Evolutionary conservation across 2,329 filamentous ascomycete species (phyloP).

Genomic region (Cladobotryum mycophilum): DNA sequence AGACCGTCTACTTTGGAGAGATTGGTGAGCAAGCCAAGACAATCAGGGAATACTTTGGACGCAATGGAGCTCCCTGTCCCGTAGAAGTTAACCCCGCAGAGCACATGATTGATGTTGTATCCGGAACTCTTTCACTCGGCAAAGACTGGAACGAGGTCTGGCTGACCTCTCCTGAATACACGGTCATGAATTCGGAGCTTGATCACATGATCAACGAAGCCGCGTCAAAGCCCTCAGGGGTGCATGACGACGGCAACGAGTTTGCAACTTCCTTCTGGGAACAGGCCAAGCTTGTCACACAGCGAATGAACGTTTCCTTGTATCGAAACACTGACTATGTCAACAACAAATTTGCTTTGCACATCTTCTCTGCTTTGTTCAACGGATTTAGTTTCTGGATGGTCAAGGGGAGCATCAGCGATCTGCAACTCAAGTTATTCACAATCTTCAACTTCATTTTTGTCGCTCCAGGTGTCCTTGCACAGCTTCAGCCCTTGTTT

Average conservation of each 20-base stretch:
- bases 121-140: constrained; percentile 40
- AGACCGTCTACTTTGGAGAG: constrained; percentile 62
- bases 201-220: constrained; percentile 54
- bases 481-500: constrained; percentile 54
- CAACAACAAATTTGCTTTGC: constrained; percentile 55
- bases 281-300: constrained; percentile 58
- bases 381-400: constrained; percentile 59
- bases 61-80: constrained; percentile 57
- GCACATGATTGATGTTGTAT: constrained; percentile 62
- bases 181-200: constrained; percentile 53
- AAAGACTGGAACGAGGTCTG: constrained; percentile 65
- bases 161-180: constrained; percentile 56
- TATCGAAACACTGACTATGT: constrained; percentile 63
- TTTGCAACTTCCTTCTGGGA: constrained; percentile 62
- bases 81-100: constrained; percentile 64
- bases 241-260: constrained; percentile 51
- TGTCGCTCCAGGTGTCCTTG: constrained; percentile 51
- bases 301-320: constrained; percentile 56
- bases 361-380: constrained; percentile 49
- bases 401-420: constrained; percentile 44
- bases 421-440: constrained; percentile 50
- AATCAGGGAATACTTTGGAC: constrained; percentile 58
- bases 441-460: constrained; percentile 60
- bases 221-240: constrained; percentile 33
- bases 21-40: constrained; percentile 51